A percentile compares a stretch with the other conserved stretches of the same genome.
phyloP scores from a whole-genome alignment of 2,329 filamentous ascomycete genomes.

The Sclerotiophoma versabilis region DNA sequence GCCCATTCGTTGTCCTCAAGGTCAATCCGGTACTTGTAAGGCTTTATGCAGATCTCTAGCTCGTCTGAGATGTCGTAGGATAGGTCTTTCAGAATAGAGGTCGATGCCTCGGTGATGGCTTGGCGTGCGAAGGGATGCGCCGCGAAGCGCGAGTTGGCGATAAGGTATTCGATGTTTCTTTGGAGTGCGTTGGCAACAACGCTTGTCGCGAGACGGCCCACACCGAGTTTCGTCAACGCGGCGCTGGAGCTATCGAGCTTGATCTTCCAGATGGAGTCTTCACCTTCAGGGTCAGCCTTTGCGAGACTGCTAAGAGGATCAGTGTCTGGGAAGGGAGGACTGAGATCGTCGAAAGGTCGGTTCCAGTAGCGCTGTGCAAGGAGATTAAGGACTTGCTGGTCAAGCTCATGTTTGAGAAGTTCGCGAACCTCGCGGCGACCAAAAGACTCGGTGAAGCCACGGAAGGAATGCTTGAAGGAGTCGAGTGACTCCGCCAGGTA shows the following conservation, averaged over 20 bases:
- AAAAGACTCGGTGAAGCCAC: constrained; percentile 88
- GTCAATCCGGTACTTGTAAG: constrained; percentile 97
- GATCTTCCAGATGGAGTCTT: constrained; percentile 89
- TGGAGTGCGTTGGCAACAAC: constrained; percentile 91
- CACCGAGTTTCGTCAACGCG: constrained; percentile 89
- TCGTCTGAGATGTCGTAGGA: constrained; percentile 98
- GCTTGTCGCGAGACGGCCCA: constrained; percentile 89
- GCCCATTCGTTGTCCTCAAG: constrained; percentile 90
- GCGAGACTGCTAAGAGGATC: constrained; percentile 80
- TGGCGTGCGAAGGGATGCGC: constrained; percentile 90
- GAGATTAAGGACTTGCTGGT: constrained; percentile 92
- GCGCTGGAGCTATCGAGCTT: constrained; percentile 93
- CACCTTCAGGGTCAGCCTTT: constrained; percentile 73
- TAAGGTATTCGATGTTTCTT: constrained; percentile 78
- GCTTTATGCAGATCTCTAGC: constrained; percentile 98
- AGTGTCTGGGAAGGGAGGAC: constrained; percentile 68
- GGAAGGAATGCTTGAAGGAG: constrained; percentile 97
- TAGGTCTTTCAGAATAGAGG: constrained; percentile 87
- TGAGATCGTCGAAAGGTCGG: constrained; percentile 86
- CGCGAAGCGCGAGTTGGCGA: constrained; percentile 82
- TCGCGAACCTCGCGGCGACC: constrained; percentile 88
- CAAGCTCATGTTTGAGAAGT: constrained; percentile 87
- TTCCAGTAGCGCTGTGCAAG: constrained; percentile 98
- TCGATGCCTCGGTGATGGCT: constrained; percentile 90
- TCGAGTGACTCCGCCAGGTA: constrained; percentile 96